Base-by-base conservation (phyloP, 768 basidiomycete genomes). In the Naganishia randhawae region DNA sequence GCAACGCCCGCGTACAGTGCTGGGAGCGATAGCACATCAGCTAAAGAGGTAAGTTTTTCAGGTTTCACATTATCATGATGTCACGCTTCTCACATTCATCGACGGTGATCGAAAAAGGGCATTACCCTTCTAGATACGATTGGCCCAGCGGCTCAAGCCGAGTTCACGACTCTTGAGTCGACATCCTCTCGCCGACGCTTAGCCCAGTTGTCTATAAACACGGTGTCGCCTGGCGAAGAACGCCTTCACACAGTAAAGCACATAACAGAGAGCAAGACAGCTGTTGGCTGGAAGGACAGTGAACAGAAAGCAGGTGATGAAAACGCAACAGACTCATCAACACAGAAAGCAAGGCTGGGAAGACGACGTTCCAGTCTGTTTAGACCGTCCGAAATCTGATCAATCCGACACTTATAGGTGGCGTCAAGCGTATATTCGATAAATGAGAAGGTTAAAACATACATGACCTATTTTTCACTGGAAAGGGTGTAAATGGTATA, bases 361-460 rank as follows among this genome's bases (percentile, higher is more conserved):
- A 39, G 57, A 29, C 57, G 57, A 14, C 57, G 57, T 6, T 61
- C 57, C 37, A 61, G 57, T 22, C 57, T 61, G 6, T 61, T 61
- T 29, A 37, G 39, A 10, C 57, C 57, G 22, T 27, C 57, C 22
- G 57, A 61, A 4, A 39, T 61, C 3, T 61, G 29, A 42, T 2
- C 7, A 17, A 41, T 39, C n/a, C n/a, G n/a, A n/a, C n/a, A n/a
- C n/a, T 7, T 42, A 42, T 13, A 48, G 3, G 45, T n/a, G 19
- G 11, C 45, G 8, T 3, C 19, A 48, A 48, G 45, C 45, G 25
- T n/a, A 48, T 7, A 48, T 17, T 48, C 45, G 45, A 22, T n/a
- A 48, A 48, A 13, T 48, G 25, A 48, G 25, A 48, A 22, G 45
- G 45, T 48, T 13, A 48, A 17, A 48, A 48, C 19, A 22, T 22